Percentiles rank a stretch among this genome's conserved stretches.
phyloP scores from a whole-genome alignment of 345 rosid genomes.

The Luvunga scandens region DNA sequence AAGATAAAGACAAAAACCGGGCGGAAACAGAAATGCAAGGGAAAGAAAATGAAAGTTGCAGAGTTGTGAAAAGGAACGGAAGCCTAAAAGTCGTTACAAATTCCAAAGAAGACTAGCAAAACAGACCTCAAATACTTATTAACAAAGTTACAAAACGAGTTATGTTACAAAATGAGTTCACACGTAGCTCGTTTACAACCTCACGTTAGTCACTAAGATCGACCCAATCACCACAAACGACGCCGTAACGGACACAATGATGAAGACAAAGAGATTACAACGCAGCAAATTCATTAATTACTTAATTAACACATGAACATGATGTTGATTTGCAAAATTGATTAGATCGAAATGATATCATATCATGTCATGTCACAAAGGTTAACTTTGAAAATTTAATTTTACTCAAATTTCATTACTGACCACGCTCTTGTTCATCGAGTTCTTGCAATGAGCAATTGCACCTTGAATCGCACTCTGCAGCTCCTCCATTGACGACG shows the following conservation, averaged over 20 bases:
- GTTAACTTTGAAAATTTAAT: neutral
- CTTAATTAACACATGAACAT: neutral
- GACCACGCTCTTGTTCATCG: slow-evolving; percentile 48
- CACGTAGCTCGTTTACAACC: slow-evolving; percentile 7
- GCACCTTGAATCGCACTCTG: slow-evolving; percentile 97
- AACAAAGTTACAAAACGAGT: neutral
- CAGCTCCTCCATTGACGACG: slow-evolving; percentile 84
- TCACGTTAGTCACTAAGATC: slow-evolving; percentile 7
- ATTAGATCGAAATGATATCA: neutral
- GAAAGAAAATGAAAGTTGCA: neutral
- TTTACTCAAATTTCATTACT: slow-evolving; percentile 39
- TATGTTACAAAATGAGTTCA: neutral
- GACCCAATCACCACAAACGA: neutral
- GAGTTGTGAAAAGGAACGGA: neutral
- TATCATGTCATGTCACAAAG: neutral
- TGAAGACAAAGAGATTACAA: neutral
- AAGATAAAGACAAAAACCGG: neutral
- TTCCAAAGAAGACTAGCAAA: neutral
- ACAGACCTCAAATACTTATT: neutral
- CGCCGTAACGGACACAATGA: neutral
- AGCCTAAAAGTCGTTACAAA: neutral
- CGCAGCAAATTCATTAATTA: neutral
- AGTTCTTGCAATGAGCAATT: slow-evolving; percentile 85
- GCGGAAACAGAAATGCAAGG: neutral
- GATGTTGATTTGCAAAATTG: neutral